Evolutionary conservation across 1,284 basidiomycete species (phyloP).

Genomic region (Porogramme epimiltina): DNA sequence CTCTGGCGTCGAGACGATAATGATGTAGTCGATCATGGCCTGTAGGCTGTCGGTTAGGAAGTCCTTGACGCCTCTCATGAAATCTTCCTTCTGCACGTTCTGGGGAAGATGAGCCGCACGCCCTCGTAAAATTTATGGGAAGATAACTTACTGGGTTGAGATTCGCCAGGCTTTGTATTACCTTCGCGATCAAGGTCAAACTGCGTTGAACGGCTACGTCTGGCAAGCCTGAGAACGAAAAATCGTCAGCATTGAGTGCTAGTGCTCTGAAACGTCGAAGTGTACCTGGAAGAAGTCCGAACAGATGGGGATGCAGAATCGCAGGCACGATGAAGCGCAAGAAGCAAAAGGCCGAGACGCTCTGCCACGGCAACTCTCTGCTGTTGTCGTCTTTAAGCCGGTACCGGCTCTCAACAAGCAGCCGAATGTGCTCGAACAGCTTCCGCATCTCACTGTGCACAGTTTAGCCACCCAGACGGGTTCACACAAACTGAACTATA

Average conservation of each 20-base stretch:
- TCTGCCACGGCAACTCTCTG: conserved; percentile 70
- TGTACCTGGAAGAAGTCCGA: conserved; percentile 71
- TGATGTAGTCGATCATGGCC: conserved; percentile 76
- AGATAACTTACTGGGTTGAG: conserved; percentile 65
- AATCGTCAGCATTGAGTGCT: neutral
- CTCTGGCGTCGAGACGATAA: conserved; percentile 63
- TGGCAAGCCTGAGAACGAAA: conserved; percentile 56
- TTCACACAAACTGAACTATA: conserved; percentile 14
- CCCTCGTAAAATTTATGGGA: neutral
- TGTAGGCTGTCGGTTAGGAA: conserved; percentile 61
- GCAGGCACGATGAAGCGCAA: conserved; percentile 83
- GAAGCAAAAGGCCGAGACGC: conserved; percentile 85
- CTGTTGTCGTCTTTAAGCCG: conserved; percentile 43
- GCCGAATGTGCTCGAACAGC: conserved; percentile 72
- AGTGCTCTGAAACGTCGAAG: neutral
- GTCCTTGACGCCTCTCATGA: conserved; percentile 69
- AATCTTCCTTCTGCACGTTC: conserved; percentile 70
- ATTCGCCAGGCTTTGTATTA: conserved; percentile 80
- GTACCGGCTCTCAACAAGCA: conserved; percentile 69
- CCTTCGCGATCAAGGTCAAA: conserved; percentile 77
- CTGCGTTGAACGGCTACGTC: conserved; percentile 67
- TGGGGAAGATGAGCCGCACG: conserved; percentile 25
- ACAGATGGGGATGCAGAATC: conserved; percentile 77
- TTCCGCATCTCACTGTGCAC: conserved; percentile 69
- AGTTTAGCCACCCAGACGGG: neutral